Conservation (phyloP, 345 rosid species). For the Ricinus communis region DNA sequence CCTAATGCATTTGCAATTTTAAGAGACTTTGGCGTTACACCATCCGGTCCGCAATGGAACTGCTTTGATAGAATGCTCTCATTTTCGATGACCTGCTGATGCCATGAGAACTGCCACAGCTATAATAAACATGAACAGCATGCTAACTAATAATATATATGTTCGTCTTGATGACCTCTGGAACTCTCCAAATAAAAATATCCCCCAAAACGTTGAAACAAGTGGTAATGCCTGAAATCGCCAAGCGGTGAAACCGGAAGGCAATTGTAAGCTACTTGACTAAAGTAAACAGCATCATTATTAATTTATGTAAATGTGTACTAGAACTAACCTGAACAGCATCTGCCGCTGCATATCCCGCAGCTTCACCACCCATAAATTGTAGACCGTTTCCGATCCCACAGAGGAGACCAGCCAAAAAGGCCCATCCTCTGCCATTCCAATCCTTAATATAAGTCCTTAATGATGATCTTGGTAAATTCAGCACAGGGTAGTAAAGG, state of each 20-base stretch:
- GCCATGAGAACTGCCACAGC: constrained; percentile 86
- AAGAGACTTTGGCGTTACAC: too few species aligned
- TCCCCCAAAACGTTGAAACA: constrained; percentile 89
- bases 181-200: constrained; percentile 81
- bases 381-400: constrained; percentile 86
- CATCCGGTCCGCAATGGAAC: neutral
- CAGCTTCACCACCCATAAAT: constrained; percentile 90
- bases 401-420: constrained; percentile 74
- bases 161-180: constrained; percentile 68
- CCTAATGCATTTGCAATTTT: too few species aligned
- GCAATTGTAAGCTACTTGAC: neutral
- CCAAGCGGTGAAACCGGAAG: neutral
- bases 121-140: constrained; percentile 70
- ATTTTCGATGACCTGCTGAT: constrained; percentile 69
- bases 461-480: constrained; percentile 57
- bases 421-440: constrained; percentile 83
- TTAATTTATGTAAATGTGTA: neutral
- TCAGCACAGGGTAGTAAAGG: constrained; percentile 61
- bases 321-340: constrained; percentile 62
- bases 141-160: constrained; percentile 53
- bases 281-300: neutral
- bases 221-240: constrained; percentile 80
- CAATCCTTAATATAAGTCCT: constrained; percentile 68
- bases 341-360: constrained; percentile 89
- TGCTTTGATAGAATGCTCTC: constrained; percentile 8